Conservation (phyloP, 805 yeast species). For the Allodekkera sacchari region DNA sequence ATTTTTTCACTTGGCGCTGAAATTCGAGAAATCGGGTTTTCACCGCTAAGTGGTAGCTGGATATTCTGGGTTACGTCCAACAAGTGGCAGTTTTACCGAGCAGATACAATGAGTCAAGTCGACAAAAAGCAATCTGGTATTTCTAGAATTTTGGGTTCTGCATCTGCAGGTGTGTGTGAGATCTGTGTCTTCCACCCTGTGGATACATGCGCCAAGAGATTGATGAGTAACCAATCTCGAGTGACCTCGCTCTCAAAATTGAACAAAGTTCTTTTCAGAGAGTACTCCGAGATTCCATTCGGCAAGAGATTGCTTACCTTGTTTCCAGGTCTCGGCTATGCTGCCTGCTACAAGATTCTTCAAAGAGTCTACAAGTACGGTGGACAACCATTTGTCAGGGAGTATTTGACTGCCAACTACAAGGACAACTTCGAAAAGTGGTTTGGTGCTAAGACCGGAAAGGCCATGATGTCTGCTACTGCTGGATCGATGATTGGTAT, state of each 20-base stretch:
- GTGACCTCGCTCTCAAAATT: constrained; percentile 57
- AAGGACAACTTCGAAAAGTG: constrained; percentile 57
- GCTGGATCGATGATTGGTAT: constrained; percentile 97
- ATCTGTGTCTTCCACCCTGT: constrained; percentile 97
- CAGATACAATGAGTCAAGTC: constrained; percentile 16
- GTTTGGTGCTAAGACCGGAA: constrained; percentile 93
- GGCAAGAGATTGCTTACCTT: constrained; percentile 69
- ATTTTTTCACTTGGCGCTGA: no score
- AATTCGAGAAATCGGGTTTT: no score
- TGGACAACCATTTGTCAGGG: constrained; percentile 98
- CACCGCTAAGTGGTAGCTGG: no score
- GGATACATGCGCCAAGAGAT: constrained; percentile 94
- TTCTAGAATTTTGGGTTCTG: constrained; percentile 95
- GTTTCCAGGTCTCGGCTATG: constrained; percentile 97
- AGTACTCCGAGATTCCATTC: constrained; percentile 64
- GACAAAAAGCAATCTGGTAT: constrained; percentile 83
- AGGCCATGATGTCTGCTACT: constrained; percentile 93
- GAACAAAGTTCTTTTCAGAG: constrained; percentile 81
- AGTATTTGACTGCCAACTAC: constrained; percentile 72
- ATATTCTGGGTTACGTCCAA: no score
- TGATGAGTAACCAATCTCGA: constrained; percentile 73
- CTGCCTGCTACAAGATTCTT: constrained; percentile 91
- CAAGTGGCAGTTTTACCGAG: no score
- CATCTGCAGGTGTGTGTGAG: constrained; percentile 95
- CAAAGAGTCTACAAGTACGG: constrained; percentile 99